Percentiles rank a stretch among this genome's conserved stretches.
Evolutionary conservation across 352 stramenopile genomes (phyloP).

Genomic region (Elongisporangium anandrum): DNA sequence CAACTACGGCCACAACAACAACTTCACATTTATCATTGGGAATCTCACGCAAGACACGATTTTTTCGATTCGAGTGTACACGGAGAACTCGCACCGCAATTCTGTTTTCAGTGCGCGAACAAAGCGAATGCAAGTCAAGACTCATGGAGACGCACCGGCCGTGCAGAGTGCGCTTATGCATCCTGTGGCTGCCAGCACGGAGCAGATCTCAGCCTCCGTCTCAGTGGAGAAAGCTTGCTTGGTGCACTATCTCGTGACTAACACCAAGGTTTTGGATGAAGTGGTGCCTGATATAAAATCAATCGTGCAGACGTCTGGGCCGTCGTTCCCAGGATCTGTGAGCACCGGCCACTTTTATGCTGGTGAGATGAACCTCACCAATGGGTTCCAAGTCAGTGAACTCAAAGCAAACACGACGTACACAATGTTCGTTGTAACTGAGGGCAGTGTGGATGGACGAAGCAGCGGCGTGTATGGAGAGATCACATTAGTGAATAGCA

Average conservation of each 20-base stretch:
- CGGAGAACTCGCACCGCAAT: constrained; percentile 52
- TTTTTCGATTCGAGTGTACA: constrained; percentile 42
- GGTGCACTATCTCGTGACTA: constrained; percentile 40
- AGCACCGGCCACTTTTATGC: not conserved
- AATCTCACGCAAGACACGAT: constrained; percentile 55
- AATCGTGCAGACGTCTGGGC: not conserved
- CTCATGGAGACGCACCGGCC: constrained; percentile 33
- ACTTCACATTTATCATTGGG: constrained; percentile 32
- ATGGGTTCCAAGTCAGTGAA: constrained; percentile 14
- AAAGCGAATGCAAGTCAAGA: constrained; percentile 18
- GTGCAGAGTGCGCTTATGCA: constrained; percentile 14
- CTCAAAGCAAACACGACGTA: constrained; percentile 57
- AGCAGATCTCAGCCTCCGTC: constrained; percentile 21
- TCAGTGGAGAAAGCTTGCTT: constrained; percentile 22
- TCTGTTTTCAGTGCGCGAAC: constrained; percentile 40
- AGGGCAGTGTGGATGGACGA: constrained; percentile 31
- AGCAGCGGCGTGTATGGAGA: constrained; percentile 44
- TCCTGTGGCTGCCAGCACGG: constrained; percentile 27
- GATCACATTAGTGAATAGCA: constrained; percentile 22
- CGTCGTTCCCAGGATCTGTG: not conserved
- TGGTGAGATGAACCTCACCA: not conserved
- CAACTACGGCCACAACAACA: constrained; percentile 4
- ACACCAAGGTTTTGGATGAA: not conserved
- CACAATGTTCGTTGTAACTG: constrained; percentile 38
- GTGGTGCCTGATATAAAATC: not conserved